A percentile compares a stretch with the other conserved stretches of the same genome.
phyloP scores from a whole-genome alignment of 352 stramenopile genomes.

The Vaucheria bursata region DNA sequence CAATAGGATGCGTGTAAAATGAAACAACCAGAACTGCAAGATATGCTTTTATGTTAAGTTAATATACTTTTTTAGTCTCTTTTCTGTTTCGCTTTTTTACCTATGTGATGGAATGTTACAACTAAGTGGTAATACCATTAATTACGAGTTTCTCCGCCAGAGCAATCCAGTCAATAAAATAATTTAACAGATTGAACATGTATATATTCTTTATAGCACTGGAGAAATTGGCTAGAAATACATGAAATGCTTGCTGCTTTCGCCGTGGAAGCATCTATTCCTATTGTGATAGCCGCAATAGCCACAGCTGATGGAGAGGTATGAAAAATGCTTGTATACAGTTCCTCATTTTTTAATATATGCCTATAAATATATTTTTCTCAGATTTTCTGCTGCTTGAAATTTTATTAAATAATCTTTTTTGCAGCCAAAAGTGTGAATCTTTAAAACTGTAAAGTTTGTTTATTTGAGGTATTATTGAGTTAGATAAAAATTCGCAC shows the following conservation, averaged over 20 bases:
- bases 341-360: background rate
- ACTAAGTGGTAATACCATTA: too few relatives aligned
- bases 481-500: background rate
- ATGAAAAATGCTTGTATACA: background rate
- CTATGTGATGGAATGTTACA: too few relatives aligned
- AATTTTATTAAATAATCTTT: background rate
- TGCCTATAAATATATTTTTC: background rate
- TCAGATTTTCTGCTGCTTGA: background rate
- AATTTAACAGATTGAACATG: too few relatives aligned
- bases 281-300: background rate
- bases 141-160: too few relatives aligned
- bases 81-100: too few relatives aligned
- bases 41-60: too few relatives aligned
- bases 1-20: too few relatives aligned
- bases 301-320: background rate
- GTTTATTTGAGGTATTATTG: background rate
- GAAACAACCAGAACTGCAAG: too few relatives aligned
- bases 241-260: too few relatives aligned
- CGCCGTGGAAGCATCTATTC: background rate
- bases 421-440: background rate
- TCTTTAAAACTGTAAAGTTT: background rate
- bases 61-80: too few relatives aligned
- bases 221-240: slow-evolving; percentile 2
- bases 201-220: slow-evolving; percentile 3
- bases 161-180: too few relatives aligned